Percentiles rank a stretch among this genome's conserved stretches.
Conservation (phyloP, 352 stramenopile species). For the Phytophthora vignae region DNA sequence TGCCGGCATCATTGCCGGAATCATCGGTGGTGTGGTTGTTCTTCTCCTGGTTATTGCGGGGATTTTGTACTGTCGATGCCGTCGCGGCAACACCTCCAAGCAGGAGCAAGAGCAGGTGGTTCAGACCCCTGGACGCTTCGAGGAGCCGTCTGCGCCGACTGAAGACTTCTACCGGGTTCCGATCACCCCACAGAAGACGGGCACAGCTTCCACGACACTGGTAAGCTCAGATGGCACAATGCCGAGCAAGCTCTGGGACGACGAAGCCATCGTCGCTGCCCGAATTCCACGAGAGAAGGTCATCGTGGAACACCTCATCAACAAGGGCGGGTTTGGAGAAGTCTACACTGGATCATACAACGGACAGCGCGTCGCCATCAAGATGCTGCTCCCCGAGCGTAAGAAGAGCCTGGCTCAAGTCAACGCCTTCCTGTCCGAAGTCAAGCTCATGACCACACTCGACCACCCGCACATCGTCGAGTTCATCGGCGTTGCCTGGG, state of each 20-base stretch:
- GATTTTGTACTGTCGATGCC: slow-evolving; percentile 27
- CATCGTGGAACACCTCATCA: slow-evolving; percentile 18
- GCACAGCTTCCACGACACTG: slow-evolving; percentile 30
- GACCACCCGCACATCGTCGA: slow-evolving; percentile 51
- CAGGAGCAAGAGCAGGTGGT: slow-evolving; percentile 17
- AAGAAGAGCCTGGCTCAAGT: slow-evolving; percentile 39
- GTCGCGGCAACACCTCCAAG: slow-evolving; percentile 11
- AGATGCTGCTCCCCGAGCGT: slow-evolving; percentile 36
- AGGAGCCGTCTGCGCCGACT: slow-evolving; percentile 12
- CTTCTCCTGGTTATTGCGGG: slow-evolving; percentile 23
- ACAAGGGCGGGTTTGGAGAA: slow-evolving; percentile 35
- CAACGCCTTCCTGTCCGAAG: slow-evolving; percentile 36
- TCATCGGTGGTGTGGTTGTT: slow-evolving; percentile 22
- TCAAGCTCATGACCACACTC: slow-evolving; percentile 37
- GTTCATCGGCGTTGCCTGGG: slow-evolving; percentile 58
- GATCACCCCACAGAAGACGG: slow-evolving; percentile 20
- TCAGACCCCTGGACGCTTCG: slow-evolving; percentile 16
- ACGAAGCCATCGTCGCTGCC: slow-evolving; percentile 43
- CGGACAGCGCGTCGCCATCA: slow-evolving; percentile 34
- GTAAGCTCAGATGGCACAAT: slow-evolving; percentile 21
- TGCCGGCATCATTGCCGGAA: slow-evolving; percentile 30
- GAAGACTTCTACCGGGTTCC: slow-evolving; percentile 23
- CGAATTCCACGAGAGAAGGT: slow-evolving; percentile 38
- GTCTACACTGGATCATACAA: slow-evolving; percentile 39
- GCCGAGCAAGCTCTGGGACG: slow-evolving; percentile 38